Conservation (phyloP, 2,329 filamentous ascomycete species). For the Sarocladium kiliense region DNA sequence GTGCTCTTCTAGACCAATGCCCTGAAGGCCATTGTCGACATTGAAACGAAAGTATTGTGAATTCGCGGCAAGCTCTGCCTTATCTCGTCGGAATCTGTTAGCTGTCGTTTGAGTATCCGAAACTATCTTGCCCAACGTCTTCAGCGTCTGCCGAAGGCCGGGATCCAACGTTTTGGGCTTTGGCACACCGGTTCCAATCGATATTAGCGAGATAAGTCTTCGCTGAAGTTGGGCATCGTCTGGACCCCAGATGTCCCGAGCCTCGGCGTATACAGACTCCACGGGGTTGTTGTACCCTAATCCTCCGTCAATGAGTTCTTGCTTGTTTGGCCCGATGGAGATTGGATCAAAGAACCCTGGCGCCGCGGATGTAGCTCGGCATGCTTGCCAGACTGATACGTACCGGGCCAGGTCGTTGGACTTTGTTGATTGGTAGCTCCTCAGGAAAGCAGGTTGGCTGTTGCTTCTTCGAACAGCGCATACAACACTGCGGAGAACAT, state of each 20-base stretch:
- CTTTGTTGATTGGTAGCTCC: slow-evolving; percentile 21
- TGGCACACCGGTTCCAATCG: slow-evolving; percentile 32
- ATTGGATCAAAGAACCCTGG: slow-evolving; percentile 27
- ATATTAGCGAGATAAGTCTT: slow-evolving; percentile 30
- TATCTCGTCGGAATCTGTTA: slow-evolving; percentile 24
- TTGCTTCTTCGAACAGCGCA: slow-evolving; percentile 25
- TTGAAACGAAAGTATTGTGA: slow-evolving; percentile 38
- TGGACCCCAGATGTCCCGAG: slow-evolving; percentile 26
- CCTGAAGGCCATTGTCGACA: slow-evolving; percentile 33
- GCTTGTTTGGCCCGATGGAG: slow-evolving; percentile 21
- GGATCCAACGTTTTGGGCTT: slow-evolving; percentile 19
- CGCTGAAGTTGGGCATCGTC: slow-evolving; percentile 18
- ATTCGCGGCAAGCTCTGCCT: slow-evolving; percentile 23
- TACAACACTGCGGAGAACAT: background rate
- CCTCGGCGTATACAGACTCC: slow-evolving; percentile 32
- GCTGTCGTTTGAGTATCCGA: slow-evolving; percentile 34
- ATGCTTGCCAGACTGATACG: slow-evolving; percentile 29
- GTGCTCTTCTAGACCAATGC: slow-evolving; percentile 34
- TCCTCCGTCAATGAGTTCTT: slow-evolving; percentile 34
- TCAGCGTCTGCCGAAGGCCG: slow-evolving; percentile 2
- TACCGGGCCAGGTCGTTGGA: background rate
- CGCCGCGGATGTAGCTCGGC: slow-evolving; percentile 30
- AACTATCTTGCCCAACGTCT: slow-evolving; percentile 21
- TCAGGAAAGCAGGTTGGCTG: slow-evolving; percentile 23
- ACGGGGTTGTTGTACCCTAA: slow-evolving; percentile 38